Evolutionary conservation across 139 green algal species (phyloP), one percentile per base, ranked within the genome.

Genomic region (Picochlorum costavermella): DNA sequence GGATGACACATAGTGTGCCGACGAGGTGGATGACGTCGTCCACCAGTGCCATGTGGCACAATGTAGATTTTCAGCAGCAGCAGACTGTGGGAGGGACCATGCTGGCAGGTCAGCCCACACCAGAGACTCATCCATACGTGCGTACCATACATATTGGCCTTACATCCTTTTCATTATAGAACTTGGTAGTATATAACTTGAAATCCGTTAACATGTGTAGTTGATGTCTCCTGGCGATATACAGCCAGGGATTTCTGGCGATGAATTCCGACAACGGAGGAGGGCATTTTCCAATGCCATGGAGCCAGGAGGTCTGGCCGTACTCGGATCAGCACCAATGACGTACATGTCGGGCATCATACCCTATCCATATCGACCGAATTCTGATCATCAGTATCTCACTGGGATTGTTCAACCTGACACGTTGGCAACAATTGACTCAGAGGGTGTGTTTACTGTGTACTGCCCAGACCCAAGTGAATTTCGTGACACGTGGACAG

Each of bases 321-420:
- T 96, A 5, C 45, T 96, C 9, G 77, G 80, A 4, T 69, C 86
- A 9, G 77, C 88, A 8, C 67, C 65, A 25, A 63, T 50, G 4
- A 53, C 56, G 3, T 90, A 81, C 73, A 89, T 94, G 75, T 61
- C 84, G 3, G 88, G 72, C 6, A 74, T 89, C n/a, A 90, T 96
- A 14, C 88, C 88, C 0, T 86, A 91, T 71, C 83, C 86, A 5
- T 95, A 90, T 74, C 76, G 87, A 30, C 81, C 75, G 70, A 83
- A 94, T 31, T 74, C 89, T 33, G 88, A 96, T 82, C 88, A 90
- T 59, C 29, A 83, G 26, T 96, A 96, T 68, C 71, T 96, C 2
- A 96, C 88, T 2, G 89, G 90, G 17, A 63, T 95, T n/a, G 67
- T 70, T 44, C 85, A 95, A 74, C 78, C 84, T 3, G 74, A 68